Percentiles rank a stretch among this genome's conserved stretches.
Conservation (phyloP, 306 rosid genomes). For the Trifolium pratense region DNA sequence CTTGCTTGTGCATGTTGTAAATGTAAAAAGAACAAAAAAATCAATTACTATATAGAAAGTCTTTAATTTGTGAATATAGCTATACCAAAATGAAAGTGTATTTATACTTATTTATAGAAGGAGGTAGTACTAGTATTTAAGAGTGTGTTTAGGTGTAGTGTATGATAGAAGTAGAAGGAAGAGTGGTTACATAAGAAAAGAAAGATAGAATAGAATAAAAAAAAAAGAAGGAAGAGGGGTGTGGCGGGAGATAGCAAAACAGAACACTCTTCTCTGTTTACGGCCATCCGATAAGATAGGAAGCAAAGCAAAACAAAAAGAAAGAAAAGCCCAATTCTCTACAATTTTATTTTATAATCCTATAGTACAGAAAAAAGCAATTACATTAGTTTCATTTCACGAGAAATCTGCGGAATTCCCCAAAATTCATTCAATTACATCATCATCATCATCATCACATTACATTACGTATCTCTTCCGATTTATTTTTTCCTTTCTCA, state of each 20-base stretch:
- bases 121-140: no score
- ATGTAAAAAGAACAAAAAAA: no score
- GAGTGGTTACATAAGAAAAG: neutral
- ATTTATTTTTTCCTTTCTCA: neutral
- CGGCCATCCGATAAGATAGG: constrained; percentile 2
- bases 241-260: neutral
- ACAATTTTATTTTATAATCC: neutral
- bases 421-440: constrained; percentile 8
- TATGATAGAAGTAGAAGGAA: neutral
- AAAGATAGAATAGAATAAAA: neutral
- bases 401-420: constrained; percentile 27
- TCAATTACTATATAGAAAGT: no score
- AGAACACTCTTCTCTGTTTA: neutral
- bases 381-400: constrained; percentile 10
- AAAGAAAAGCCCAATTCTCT: constrained; percentile 1
- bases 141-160: neutral
- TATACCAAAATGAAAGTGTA: no score
- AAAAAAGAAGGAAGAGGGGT: no score
- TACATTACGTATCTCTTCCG: neutral
- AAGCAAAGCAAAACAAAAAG: neutral
- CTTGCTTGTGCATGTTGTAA: no score
- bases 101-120: no score
- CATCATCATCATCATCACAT: no score
- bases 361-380: neutral
- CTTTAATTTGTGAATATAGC: no score